Evolutionary conservation across 73 alveolate genomes (phyloP), one percentile per base, ranked within the genome.

Genomic region (Durusdinium trenchii): DNA sequence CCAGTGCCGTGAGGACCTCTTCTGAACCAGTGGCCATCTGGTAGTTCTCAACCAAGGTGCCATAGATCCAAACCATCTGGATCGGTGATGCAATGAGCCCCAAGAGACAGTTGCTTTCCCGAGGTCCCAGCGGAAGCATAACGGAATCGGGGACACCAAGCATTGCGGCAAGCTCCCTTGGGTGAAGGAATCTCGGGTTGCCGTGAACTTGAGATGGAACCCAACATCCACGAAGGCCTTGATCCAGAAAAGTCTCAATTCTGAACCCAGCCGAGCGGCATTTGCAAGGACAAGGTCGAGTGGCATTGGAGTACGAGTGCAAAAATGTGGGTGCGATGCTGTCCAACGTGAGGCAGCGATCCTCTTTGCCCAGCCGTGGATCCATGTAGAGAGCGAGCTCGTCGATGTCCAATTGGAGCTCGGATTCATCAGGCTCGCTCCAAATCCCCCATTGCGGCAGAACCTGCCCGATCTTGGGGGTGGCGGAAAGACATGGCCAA

Each of bases 11-110:
- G n/a, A n/a, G n/a, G n/a, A n/a, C n/a, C n/a, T n/a, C n/a, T n/a
- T n/a, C n/a, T n/a, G 0, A n/a, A 32, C 35, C 67, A 42, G 4
- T 35, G 6, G 86, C 86, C 3, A 9, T 9, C 20, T 35, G 20
- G 40, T 3, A 23, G 35, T 76, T 76, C 20, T 35, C 7, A 6
- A 5, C 43, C 43, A 42, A 26, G 30, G 3, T 4, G 28, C 46
- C 42, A 28, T 79, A 79, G 67, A 79, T 51, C 89, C 89, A 79
- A 1, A 79, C 32, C 62, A 46, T 79, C 64, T 79, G 89, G 14
- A 79, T 79, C 6, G 89, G 89, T 3, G 89, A 79, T 2, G 67
- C 64, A 2, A 79, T 32, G 20, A 79, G 45, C 10, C 89, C 89
- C 1, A 79, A 45, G 3, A 79, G 50, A 5, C 61, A 50, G 1